A percentile compares a stretch with the other conserved stretches of the same genome.
Conservation (phyloP, 2,329 filamentous ascomycete species). For the Fusarium subtropicale region DNA sequence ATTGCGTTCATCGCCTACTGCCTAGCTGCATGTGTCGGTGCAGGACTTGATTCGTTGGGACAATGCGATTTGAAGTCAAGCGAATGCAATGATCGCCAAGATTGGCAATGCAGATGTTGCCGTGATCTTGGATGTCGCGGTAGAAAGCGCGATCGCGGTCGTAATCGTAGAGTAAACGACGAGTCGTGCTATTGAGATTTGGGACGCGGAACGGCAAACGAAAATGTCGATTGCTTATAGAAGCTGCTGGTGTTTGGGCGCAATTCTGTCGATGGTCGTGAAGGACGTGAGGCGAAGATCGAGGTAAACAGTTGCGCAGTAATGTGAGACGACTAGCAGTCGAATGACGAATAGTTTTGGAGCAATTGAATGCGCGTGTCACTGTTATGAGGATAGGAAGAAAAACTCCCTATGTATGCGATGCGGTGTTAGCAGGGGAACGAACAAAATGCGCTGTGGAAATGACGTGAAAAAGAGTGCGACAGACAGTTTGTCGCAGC, state of each 20-base stretch:
- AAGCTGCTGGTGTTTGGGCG: background rate
- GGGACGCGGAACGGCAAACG: background rate
- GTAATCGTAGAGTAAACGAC: conserved; percentile 5
- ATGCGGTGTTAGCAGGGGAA: conserved; percentile 28
- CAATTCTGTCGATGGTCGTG: background rate
- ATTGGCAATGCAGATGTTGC: conserved; percentile 22
- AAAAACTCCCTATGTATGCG: conserved; percentile 15
- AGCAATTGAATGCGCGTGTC: conserved; percentile 12
- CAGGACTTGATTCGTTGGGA: conserved; percentile 35
- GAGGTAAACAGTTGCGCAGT: conserved; percentile 17
- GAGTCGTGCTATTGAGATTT: background rate
- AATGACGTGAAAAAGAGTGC: conserved; percentile 37
- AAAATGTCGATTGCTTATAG: background rate
- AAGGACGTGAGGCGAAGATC: background rate
- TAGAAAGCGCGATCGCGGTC: conserved; percentile 25
- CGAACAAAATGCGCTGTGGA: conserved; percentile 25
- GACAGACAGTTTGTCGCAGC: conserved; percentile 42
- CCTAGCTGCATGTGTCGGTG: conserved; percentile 47
- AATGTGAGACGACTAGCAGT: background rate
- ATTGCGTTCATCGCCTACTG: conserved; percentile 48
- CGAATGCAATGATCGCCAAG: conserved; percentile 43
- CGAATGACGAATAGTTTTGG: background rate
- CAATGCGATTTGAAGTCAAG: conserved; percentile 30
- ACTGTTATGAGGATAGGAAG: conserved; percentile 6
- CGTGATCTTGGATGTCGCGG: conserved; percentile 32